Evolutionary conservation across 768 basidiomycete genomes (phyloP).

Genomic region (Hygrocybe punicea): DNA sequence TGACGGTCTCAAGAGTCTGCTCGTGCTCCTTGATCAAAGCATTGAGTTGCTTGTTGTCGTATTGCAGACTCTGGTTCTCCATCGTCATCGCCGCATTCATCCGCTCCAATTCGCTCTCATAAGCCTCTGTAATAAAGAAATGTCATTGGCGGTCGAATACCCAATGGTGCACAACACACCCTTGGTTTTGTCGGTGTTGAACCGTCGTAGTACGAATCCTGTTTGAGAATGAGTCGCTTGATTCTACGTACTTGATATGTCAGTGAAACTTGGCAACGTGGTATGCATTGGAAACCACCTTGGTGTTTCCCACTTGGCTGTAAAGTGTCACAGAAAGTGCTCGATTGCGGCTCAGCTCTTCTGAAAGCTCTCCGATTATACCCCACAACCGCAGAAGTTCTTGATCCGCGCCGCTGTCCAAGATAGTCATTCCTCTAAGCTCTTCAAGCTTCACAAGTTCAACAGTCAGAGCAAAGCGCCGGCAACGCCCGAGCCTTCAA

Average conservation of each 20-base stretch:
- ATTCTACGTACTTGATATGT: constrained; percentile 55
- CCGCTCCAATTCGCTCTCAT: constrained; percentile 82
- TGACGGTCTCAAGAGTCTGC: constrained; percentile 89
- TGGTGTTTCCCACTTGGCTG: constrained; percentile 68
- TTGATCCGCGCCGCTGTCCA: constrained; percentile 51
- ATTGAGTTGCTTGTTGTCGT: constrained; percentile 96
- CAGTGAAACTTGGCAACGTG: too few species aligned
- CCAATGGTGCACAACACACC: constrained; percentile 43
- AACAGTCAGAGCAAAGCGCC: too few species aligned
- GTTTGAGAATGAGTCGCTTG: constrained; percentile 89
- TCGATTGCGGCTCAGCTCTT: constrained; percentile 79
- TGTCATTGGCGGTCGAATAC: constrained; percentile 9
- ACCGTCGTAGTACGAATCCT: constrained; percentile 86
- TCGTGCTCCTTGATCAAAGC: constrained; percentile 93
- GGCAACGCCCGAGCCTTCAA: too few species aligned
- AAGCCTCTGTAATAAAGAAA: constrained; percentile 60
- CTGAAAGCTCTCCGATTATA: constrained; percentile 74
- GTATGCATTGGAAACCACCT: constrained; percentile 60
- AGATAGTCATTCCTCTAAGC: constrained; percentile 46
- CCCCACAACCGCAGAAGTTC: constrained; percentile 62
- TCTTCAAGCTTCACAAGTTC: too few species aligned
- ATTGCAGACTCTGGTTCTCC: constrained; percentile 81
- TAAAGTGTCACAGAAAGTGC: constrained; percentile 69
- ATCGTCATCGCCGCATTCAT: constrained; percentile 76
- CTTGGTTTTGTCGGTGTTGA: constrained; percentile 85